A percentile compares a stretch with the other conserved stretches of the same genome.
Conservation (phyloP, 2,329 filamentous ascomycete species). For the Cercospora zeae-maydis region DNA sequence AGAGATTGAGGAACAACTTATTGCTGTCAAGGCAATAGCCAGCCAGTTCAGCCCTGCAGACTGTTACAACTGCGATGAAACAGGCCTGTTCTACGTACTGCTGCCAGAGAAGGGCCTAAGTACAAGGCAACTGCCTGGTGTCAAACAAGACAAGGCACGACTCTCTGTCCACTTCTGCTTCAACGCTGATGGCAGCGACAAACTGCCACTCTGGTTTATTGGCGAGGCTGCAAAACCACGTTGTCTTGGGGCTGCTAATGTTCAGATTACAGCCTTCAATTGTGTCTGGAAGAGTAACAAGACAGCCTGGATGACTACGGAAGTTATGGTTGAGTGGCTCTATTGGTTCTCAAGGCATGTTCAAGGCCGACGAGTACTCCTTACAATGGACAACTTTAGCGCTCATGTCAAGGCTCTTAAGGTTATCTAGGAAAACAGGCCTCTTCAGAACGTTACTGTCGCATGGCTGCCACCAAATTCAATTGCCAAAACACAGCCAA, state of each 20-base stretch:
- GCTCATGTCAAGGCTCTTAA: conserved; percentile 10
- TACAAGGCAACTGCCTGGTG: background rate
- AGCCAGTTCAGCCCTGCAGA: background rate
- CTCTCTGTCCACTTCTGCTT: conserved; percentile 3
- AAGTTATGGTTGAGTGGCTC: conserved; percentile 13
- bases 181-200: conserved; percentile 11
- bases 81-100: conserved; percentile 7
- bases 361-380: conserved; percentile 1
- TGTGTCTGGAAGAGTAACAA: conserved; percentile 8
- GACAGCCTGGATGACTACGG: conserved; percentile 12
- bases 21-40: background rate
- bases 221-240: conserved; percentile 2
- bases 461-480: conserved; percentile 3
- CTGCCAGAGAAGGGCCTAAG: background rate
- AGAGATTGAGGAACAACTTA: conserved; percentile 2
- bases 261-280: background rate
- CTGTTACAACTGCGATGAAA: conserved; percentile 11
- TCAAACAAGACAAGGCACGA: background rate
- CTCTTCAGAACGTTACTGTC: conserved; percentile 7
- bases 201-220: conserved; percentile 13
- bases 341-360: conserved; percentile 7
- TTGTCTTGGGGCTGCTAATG: conserved; percentile 1
- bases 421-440: background rate
- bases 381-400: conserved; percentile 15
- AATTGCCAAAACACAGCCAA: too few species aligned